Base-by-base conservation (phyloP, 768 basidiomycete genomes). In the Tylopilus rubrobrunneus region DNA sequence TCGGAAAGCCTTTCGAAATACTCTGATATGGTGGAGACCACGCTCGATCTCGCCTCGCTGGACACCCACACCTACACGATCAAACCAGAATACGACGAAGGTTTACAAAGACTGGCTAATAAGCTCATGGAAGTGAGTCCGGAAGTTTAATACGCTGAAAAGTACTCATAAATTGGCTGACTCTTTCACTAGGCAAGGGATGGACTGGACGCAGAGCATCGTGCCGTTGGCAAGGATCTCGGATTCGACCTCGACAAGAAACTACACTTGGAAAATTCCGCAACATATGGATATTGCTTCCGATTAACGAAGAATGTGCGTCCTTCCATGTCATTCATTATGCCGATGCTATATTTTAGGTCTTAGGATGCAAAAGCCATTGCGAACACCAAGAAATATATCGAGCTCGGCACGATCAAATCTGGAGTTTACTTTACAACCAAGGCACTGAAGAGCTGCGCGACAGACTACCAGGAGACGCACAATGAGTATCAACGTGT, bases 1-100 rank as follows among this genome's bases (percentile, higher is more conserved):
- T 72, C 80, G 17, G 69, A 67, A 0, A 84, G 74, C 48, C 80
- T 98, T 5, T 76, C 76, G 12, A 91, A 91, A 64, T 96, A 94
- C 62, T 77, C 80, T 3, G 90, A 94, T 56, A 95, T 98, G 90
- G 95, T 98, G 3, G 93, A 98, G 67, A 85, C 91, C 56, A 98
- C 97, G 0, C 82, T 99, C 41, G 97, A 99, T 63, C 81, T 98
- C 17, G 83, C 85, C 21, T 84, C 95, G 53, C 79, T 97, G 7
- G 86, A 89, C 29, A 79, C 80, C 14, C 92, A 98, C 69, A 89
- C 87, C 60, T 93, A 87, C 63, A 86, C 93, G 17, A 94, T 99
- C 64, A 92, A 91, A 63, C 86, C 96, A 0, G 91, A 93, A 50
- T 96, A 96, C 59, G 92, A 98, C 64, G 78, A 81, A 6, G 76